These are phyloP conservation scores for Phytophthora pistaciae DNA, from an alignment of 352 stramenopile species.

Conservation along the genomic window DNA sequence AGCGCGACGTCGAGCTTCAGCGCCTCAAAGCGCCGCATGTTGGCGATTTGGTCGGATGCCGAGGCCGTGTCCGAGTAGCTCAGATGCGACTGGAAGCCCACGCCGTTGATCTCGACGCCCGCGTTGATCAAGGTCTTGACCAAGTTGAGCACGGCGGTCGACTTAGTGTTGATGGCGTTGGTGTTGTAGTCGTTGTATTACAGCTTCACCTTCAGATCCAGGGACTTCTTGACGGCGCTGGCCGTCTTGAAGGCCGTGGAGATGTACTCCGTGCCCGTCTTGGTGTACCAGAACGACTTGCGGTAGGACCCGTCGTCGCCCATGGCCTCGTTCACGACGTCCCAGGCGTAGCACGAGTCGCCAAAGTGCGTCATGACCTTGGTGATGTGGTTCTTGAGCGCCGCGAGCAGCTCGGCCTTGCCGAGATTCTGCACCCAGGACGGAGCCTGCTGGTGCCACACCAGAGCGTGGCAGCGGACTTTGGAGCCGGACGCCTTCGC, in stretches of 20 bases:
- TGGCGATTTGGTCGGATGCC: conserved; percentile 19
- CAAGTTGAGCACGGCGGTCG: conserved; percentile 16
- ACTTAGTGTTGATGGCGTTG: conserved; percentile 21
- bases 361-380: conserved; percentile 20
- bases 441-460: conserved; percentile 21
- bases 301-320: conserved; percentile 20
- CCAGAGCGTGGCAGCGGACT: conserved; percentile 23
- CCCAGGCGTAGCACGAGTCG: conserved; percentile 25
- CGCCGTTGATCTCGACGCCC: conserved; percentile 19
- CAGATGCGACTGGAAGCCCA: conserved; percentile 13
- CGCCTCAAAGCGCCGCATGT: conserved; percentile 19
- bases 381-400: conserved; percentile 18
- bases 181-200: conserved; percentile 14
- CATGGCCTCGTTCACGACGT: conserved; percentile 27
- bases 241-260: conserved; percentile 28
- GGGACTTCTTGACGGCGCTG: conserved; percentile 21
- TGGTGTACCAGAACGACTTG: conserved; percentile 29
- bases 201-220: conserved; percentile 14
- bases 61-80: conserved; percentile 4
- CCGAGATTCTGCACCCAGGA: conserved; percentile 20
- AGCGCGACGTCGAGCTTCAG: conserved; percentile 22
- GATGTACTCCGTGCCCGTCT: conserved; percentile 29
- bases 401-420: conserved; percentile 19
- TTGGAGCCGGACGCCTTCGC: conserved; percentile 14
- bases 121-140: conserved; percentile 9